phyloP scores from a whole-genome alignment of 2,329 filamentous ascomycete genomes.

The Aspergillus ochraceoroseus region DNA sequence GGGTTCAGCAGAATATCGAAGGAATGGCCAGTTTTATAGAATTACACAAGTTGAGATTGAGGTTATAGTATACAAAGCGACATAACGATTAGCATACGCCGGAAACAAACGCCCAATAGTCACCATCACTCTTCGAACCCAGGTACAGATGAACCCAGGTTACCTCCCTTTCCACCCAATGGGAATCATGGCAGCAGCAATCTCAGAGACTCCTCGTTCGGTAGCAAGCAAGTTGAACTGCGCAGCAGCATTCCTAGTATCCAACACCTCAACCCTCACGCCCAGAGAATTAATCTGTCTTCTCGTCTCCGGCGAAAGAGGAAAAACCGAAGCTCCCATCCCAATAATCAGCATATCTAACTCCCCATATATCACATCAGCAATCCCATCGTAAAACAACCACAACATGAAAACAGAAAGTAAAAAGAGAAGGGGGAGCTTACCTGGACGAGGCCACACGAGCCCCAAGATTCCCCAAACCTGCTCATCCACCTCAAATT shows the following conservation, averaged over 20 bases:
- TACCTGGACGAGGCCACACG: slow-evolving; percentile 85
- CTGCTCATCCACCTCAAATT: slow-evolving; percentile 68
- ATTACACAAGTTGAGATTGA: too few species aligned
- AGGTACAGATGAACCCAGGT: too few species aligned
- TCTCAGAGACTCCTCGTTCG: slow-evolving; percentile 76
- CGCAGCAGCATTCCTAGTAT: slow-evolving; percentile 88
- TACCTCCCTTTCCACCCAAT: slow-evolving; percentile 64
- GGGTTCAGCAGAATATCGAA: too few species aligned
- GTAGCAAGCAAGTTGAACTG: slow-evolving; percentile 96
- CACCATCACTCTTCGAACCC: too few species aligned
- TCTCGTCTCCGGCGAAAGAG: slow-evolving; percentile 70
- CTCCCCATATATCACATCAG: neutral
- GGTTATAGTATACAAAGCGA: slow-evolving; percentile 1
- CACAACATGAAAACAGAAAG: slow-evolving; percentile 1
- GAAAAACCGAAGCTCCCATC: slow-evolving; percentile 68
- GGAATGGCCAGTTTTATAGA: too few species aligned
- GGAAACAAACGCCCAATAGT: too few species aligned
- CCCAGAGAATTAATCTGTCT: slow-evolving; percentile 69
- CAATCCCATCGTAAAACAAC: too few species aligned
- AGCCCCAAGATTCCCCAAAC: slow-evolving; percentile 71
- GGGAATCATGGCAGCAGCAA: slow-evolving; percentile 83
- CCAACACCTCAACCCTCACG: slow-evolving; percentile 79
- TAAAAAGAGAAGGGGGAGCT: slow-evolving; percentile 33
- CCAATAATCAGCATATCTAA: slow-evolving; percentile 65
- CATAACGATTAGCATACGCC: too few species aligned